These are phyloP conservation scores for Mitragyna speciosa DNA, from an alignment of 257 asterid species.

Conservation along the genomic window DNA sequence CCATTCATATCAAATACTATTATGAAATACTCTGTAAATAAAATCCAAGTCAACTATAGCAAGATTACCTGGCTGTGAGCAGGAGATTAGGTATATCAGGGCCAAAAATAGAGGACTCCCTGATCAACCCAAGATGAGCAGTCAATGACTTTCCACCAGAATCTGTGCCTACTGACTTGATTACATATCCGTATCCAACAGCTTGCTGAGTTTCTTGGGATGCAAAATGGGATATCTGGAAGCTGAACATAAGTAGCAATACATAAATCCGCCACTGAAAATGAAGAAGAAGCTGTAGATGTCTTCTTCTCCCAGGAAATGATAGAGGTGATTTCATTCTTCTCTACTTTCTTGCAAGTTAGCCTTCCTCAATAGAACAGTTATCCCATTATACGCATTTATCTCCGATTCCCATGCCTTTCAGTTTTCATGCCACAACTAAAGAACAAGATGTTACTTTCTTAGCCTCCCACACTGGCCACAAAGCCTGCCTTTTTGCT, in stretches of 20 bases:
- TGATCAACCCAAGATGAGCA: constrained; percentile 57
- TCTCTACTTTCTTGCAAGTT: not conserved
- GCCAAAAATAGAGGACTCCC: constrained; percentile 44
- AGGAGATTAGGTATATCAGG: constrained; percentile 31
- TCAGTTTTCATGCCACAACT: not conserved
- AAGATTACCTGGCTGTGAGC: constrained; percentile 38
- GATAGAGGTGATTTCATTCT: constrained; percentile 3
- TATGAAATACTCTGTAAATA: not conserved
- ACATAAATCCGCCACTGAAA: not conserved
- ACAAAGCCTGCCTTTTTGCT: not conserved
- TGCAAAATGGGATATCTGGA: not conserved
- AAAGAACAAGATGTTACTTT: not conserved
- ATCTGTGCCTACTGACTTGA: constrained; percentile 40
- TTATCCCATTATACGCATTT: not conserved
- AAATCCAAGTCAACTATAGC: not conserved
- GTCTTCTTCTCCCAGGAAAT: not conserved
- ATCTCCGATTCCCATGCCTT: not conserved
- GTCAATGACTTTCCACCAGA: constrained; percentile 39
- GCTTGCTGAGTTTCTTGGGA: constrained; percentile 16
- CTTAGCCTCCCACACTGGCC: not conserved
- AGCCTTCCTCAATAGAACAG: not conserved
- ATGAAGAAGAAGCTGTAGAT: not conserved
- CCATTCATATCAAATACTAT: too few species aligned
- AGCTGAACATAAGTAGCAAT: not conserved
- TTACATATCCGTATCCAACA: constrained; percentile 59